Evolutionary conservation across 441 rosid genomes (phyloP), one percentile per base, ranked within the genome.

Genomic region (Populus hybrid): DNA sequence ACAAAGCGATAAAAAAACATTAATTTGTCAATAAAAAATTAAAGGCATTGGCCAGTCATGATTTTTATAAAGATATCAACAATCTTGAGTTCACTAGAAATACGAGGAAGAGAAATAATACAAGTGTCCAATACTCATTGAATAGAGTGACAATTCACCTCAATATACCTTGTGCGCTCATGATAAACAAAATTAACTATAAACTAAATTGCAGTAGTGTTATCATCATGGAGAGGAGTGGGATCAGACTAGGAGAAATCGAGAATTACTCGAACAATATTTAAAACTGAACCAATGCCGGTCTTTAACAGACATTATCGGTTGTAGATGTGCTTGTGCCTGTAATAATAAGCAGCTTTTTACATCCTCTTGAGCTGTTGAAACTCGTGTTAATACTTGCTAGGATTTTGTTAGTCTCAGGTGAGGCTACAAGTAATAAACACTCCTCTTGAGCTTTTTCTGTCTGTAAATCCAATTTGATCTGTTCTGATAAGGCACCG

Each of bases 131-230:
- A 5, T 6, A 0, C 26, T 34, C 69, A 42, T 0, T 4, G 23
- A 10, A 40, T 69, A 21, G 67, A 69, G 12, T 70, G 73, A 10
- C 71, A 77, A 10, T 77, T 21, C 6, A 77, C 4, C 8, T 72
- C 24, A 26, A 63, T 71, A 5, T 77, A 16, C 16, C 61, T 77
- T 11, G 74, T 61, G 2, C 63, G 8, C 38, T 67, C 40, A 24
- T 74, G 66, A 18, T 18, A 79, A 6, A 75, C 12, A 1, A 0
- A 46, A 16, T 57, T 79, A 6, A 50, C n/a, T 0, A 5, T 46
- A 69, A 74, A 67, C 3, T 72, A 4, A 34, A 57, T 72, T 1
- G 6, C 67, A 20, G 74, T 69, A 3, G 30, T 65, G 11, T 80
- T 77, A 11, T 72, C 69, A 7, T 10, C 77, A 69, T 73, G 74